These are phyloP conservation scores for Gossypium davidsonii DNA, from an alignment of 441 rosid genomes.

Conservation along the genomic window DNA sequence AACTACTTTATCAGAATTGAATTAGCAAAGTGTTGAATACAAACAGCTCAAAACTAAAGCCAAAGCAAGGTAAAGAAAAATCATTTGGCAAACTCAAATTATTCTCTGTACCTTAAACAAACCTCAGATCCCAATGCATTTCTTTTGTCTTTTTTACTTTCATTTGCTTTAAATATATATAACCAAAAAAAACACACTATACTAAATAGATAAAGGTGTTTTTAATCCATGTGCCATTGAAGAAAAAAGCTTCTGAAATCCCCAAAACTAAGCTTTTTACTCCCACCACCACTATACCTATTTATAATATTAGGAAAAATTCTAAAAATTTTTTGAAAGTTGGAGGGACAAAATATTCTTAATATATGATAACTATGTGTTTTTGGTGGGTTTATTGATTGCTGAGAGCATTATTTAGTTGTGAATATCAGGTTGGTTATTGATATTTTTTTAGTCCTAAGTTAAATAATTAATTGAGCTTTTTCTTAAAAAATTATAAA, in stretches of 20 bases:
- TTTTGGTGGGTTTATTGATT: conserved; percentile 6
- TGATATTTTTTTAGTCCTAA: too few relatives aligned
- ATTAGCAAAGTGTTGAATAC: too few relatives aligned
- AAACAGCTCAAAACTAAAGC: too few relatives aligned
- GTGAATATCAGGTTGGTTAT: background rate
- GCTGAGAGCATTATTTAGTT: conserved; percentile 15
- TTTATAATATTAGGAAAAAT: too few relatives aligned
- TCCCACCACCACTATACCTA: background rate
- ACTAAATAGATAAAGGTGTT: background rate
- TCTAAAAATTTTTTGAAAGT: too few relatives aligned
- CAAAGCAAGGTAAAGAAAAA: too few relatives aligned
- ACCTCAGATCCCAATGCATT: conserved; percentile 29
- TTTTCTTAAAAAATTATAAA: too few relatives aligned
- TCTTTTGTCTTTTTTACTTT: background rate
- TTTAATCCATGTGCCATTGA: conserved; percentile 19
- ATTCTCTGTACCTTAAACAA: background rate
- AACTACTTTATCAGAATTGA: too few relatives aligned
- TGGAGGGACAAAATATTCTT: background rate
- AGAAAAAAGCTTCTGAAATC: conserved; percentile 11
- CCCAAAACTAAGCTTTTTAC: background rate
- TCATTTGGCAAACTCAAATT: background rate
- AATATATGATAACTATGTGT: conserved; percentile 9
- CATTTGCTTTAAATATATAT: background rate
- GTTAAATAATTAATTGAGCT: too few relatives aligned
- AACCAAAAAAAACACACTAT: background rate